Evolutionary conservation across 805 yeast species (phyloP), one percentile per base, ranked within the genome.

Genomic region (Pichia phayaonensis): DNA sequence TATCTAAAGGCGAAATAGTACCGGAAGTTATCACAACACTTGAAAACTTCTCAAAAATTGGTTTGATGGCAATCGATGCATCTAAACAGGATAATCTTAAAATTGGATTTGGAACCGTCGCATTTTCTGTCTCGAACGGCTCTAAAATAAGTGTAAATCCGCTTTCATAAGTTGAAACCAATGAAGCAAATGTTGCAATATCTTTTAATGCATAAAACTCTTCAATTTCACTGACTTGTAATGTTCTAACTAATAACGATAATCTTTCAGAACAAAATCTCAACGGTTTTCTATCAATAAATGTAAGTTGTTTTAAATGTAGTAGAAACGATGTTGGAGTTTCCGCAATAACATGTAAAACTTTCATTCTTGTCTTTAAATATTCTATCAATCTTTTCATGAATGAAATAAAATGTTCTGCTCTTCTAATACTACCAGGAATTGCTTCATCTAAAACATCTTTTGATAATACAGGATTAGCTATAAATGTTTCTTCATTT

Each of bases 21-120:
- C 99, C 99, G 0, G 97, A 88, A 0, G 99, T 94, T 54, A 94
- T 94, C 54, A 94, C 84, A 12, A 94, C 96, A 0, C 97, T 85
- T 8, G 88, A 83, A 61, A 92, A 94, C 52, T 90, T 76, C 47
- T 94, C 99, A 71, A 94, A 92, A 0, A 94, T 90, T 0, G 99
- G 99, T 63, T 90, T 94, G 57, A 94, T 94, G 3, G 98, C 98
- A 59, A 94, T 94, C 1, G 97, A 89, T 0, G 99, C 99, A 71
- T 94, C 99, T 45, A 94, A 72, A 71, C 99, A 94, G 0, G 97
- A 84, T 65, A 94, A 90, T 60, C 92, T 83, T 61, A 94, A 68
- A 6, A 94, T 86, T 1, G 99, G 99, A 65, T 94, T 94, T 0
- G 99, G 99, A 29, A 95, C 99, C 0, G 97, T 90, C 8, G 86